phyloP scores from a whole-genome alignment of 2,329 filamentous ascomycete species.

The Pseudocercospora cruenta region DNA sequence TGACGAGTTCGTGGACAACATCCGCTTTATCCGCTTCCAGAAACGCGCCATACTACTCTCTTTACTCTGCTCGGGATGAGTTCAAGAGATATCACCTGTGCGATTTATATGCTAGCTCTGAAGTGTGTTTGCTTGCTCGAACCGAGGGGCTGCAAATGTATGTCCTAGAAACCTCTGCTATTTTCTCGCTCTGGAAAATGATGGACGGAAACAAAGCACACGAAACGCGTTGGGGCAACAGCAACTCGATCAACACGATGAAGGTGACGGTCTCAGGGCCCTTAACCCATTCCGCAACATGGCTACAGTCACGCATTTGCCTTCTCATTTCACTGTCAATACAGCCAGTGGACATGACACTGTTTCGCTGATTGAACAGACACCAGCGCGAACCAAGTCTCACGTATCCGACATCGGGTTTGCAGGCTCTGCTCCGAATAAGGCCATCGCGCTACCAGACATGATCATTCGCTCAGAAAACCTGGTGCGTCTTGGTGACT shows the following conservation, averaged over 20 bases:
- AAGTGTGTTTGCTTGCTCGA: background rate
- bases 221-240: background rate
- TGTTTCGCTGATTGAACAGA: background rate
- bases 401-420: background rate
- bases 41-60: background rate
- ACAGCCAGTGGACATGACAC: background rate
- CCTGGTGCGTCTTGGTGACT: background rate
- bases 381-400: background rate
- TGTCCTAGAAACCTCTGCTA: background rate
- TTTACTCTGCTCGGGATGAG: background rate
- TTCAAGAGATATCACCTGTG: background rate
- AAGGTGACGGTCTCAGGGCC: background rate
- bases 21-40: background rate
- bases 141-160: background rate
- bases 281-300: background rate
- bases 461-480: background rate
- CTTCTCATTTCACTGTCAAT: background rate
- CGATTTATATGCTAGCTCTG: background rate
- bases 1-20: background rate
- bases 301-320: background rate
- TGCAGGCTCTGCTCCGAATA: background rate
- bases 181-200: background rate
- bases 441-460: background rate
- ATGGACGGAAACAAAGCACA: background rate
- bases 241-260: background rate